Evolutionary conservation across 202 grass and related monocot genomes (phyloP), one percentile per base, ranked within the genome.

Genomic region (Zoysia matrella): DNA sequence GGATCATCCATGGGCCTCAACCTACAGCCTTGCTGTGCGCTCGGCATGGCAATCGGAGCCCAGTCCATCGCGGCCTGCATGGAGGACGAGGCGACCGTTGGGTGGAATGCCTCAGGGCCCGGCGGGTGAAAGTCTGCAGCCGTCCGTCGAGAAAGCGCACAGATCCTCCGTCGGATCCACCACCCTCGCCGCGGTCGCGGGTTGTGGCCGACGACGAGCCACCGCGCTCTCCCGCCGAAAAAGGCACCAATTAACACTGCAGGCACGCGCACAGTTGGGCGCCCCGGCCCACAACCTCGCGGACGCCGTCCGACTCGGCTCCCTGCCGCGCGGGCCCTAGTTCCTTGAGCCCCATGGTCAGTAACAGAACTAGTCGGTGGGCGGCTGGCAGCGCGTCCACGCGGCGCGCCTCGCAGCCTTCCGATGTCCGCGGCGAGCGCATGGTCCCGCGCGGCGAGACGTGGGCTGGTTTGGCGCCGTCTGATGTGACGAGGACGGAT

Each of bases 191-290:
- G 40, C 18, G 61, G 10, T 12, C 9, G 5, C 40, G 40, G 2
- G 22, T 30, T 67, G 72, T 76, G 85, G 72, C 78, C 64, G 70
- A 79, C 63, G 81, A 18, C 74, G 75, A 84, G 80, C 81, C 80
- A 80, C 64, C 67, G 67, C 22, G 1, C 9, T 30, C 22, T 30
- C 72, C 3, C 11, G 60, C 76, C 52, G 45, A 2, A 8, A 62
- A 87, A 67, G 11, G 50, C 36, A 14, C 68, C 43, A 72, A 13
- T 68, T 49, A 9, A 49, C 65, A 65, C 50, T 56, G 39, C 48
- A 13, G 13, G 7, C 52, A 50, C 7, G 14, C 53, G 58, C 39
- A 46, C 80, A 78, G 53, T 75, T 8, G 6, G 1, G 47, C 65
- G 76, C 71, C 80, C 51, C 86, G 83, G 72, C 15, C 46, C 55